Evolutionary conservation across 441 rosid genomes (phyloP).

Genomic region (Isatis lusitanica): DNA sequence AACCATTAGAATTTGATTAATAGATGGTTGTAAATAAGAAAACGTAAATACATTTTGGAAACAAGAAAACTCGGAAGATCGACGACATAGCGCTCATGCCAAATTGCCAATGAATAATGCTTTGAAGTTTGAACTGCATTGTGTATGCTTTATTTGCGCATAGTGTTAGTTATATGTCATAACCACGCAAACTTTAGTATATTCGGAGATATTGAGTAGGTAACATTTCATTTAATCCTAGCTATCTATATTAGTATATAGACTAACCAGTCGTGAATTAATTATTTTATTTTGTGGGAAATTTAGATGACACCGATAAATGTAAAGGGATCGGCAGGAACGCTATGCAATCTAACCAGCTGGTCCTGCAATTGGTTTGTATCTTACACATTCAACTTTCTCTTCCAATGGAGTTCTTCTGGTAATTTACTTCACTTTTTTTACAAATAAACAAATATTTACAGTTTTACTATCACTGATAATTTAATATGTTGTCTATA

Average conservation of each 20-base stretch:
- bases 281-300: background rate
- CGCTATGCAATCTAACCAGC: conserved; percentile 35
- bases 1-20: no score
- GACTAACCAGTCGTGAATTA: background rate
- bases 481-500: background rate
- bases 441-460: background rate
- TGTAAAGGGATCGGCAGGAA: conserved; percentile 54
- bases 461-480: background rate
- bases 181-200: background rate
- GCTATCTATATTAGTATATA: background rate
- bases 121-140: background rate
- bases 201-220: background rate
- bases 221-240: background rate
- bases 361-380: conserved; percentile 43
- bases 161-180: background rate
- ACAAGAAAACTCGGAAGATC: background rate
- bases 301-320: conserved; percentile 56
- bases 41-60: no score
- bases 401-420: conserved; percentile 59
- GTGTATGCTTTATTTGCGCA: background rate
- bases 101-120: background rate
- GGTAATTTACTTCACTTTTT: conserved; percentile 26
- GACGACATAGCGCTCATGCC: background rate
- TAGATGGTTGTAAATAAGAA: no score
- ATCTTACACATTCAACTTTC: conserved; percentile 46